Percentiles rank a stretch among this genome's conserved stretches.
These are phyloP conservation scores for Nissolia schottii DNA, from an alignment of 306 rosid species.

Conservation along the genomic window DNA sequence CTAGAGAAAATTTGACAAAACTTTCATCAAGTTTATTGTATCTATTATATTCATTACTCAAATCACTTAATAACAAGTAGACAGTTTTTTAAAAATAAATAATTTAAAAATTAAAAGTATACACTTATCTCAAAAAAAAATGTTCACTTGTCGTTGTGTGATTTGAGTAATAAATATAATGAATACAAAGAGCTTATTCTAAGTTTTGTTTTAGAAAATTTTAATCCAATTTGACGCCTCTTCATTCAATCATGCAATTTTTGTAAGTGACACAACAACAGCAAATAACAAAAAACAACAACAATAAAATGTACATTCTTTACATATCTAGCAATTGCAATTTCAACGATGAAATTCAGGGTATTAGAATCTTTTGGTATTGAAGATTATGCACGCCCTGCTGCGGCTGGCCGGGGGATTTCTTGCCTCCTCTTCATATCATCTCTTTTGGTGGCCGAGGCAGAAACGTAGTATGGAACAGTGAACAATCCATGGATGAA, in stretches of 20 bases:
- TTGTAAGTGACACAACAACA: not conserved
- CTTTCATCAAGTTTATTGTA: too few relatives aligned
- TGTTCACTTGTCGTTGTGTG: too few relatives aligned
- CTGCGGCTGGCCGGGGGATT: not conserved
- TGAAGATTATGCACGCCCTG: not conserved
- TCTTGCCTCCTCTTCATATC: not conserved
- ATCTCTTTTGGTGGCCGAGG: constrained; percentile 44
- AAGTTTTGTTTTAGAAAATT: not conserved
- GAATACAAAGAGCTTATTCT: too few relatives aligned
- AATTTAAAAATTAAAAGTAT: too few relatives aligned
- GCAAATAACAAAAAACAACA: too few relatives aligned
- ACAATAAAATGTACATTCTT: not conserved
- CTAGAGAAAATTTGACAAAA: too few relatives aligned
- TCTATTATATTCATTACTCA: too few relatives aligned
- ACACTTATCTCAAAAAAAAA: too few relatives aligned
- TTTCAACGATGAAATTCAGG: not conserved
- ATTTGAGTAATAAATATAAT: too few relatives aligned
- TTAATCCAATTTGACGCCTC: too few relatives aligned
- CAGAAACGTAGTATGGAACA: constrained; percentile 64
- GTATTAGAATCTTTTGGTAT: not conserved
- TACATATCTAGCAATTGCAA: not conserved
- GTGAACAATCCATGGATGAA: constrained; percentile 66
- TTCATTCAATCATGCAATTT: not conserved
- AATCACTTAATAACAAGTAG: too few relatives aligned
- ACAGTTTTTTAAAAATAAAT: too few relatives aligned